These are phyloP conservation scores for Kwoniella dendrophila DNA, from an alignment of 768 basidiomycete genomes.

Conservation along the genomic window DNA sequence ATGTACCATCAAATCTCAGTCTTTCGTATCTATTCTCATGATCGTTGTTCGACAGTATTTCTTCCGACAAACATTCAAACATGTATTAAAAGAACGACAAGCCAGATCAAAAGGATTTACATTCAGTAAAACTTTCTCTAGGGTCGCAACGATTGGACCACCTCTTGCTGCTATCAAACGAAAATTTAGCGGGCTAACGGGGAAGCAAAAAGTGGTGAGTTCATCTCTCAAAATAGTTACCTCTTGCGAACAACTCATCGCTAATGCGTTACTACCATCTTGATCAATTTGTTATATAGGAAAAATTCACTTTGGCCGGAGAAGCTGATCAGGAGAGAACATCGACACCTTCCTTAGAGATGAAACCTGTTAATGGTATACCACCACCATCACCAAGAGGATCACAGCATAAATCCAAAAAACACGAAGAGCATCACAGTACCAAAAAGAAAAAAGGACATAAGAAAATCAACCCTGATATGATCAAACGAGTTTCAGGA, in stretches of 20 bases:
- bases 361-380: slow-evolving; percentile 23
- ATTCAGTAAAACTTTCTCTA: slow-evolving; percentile 37
- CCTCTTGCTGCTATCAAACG: slow-evolving; percentile 30
- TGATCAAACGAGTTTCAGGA: slow-evolving; percentile 57
- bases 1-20: slow-evolving; percentile 10
- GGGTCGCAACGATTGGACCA: slow-evolving; percentile 27
- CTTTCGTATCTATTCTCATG: slow-evolving; percentile 54
- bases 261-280: not conserved
- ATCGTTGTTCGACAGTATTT: slow-evolving; percentile 55
- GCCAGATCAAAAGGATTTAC: slow-evolving; percentile 30
- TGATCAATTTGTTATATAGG: no score
- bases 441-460: slow-evolving; percentile 36
- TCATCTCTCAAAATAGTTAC: not conserved
- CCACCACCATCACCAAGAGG: slow-evolving; percentile 15
- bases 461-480: slow-evolving; percentile 48
- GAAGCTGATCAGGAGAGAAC: slow-evolving; percentile 12
- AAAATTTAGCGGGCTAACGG: slow-evolving; percentile 30
- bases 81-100: slow-evolving; percentile 46
- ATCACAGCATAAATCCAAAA: slow-evolving; percentile 1
- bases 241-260: not conserved
- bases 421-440: slow-evolving; percentile 8
- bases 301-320: slow-evolving; percentile 7
- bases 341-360: slow-evolving; percentile 29
- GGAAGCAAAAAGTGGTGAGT: slow-evolving; percentile 16
- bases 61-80: slow-evolving; percentile 50